Conservation (phyloP, 2,329 filamentous ascomycete species). For the Colletotrichum euphorbiae region DNA sequence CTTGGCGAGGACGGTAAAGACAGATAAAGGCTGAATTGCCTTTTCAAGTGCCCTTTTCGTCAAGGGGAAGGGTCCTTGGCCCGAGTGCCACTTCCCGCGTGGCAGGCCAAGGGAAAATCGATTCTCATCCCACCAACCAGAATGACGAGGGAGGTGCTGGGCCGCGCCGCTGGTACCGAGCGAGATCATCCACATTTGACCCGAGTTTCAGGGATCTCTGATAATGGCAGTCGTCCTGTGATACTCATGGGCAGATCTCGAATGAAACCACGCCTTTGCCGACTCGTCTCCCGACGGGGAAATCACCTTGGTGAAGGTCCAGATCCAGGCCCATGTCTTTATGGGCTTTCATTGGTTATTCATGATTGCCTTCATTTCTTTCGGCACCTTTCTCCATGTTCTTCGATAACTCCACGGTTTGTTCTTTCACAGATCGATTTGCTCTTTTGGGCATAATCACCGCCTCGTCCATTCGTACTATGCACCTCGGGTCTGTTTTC, state of each 20-base stretch:
- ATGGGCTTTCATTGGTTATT: background rate
- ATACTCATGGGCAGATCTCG: slow-evolving; percentile 12
- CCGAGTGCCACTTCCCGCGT: slow-evolving; percentile 28
- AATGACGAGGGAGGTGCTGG: background rate
- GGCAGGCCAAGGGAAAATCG: slow-evolving; percentile 5
- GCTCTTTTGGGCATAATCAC: slow-evolving; percentile 8
- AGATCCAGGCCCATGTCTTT: background rate
- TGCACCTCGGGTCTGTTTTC: too few relatives aligned
- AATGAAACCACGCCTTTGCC: slow-evolving; percentile 31
- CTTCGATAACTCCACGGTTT: background rate
- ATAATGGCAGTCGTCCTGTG: background rate
- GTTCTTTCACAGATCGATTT: background rate
- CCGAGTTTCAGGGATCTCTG: background rate
- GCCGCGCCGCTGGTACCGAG: slow-evolving; percentile 26
- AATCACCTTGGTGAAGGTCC: background rate
- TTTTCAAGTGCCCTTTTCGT: background rate
- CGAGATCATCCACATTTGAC: background rate
- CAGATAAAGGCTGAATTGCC: background rate
- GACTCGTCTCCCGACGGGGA: background rate
- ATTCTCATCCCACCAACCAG: slow-evolving; percentile 25
- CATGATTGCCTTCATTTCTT: slow-evolving; percentile 3
- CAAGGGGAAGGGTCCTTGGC: background rate
- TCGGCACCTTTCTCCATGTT: background rate
- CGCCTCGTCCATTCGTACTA: background rate
- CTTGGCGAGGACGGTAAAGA: slow-evolving; percentile 13